Base-by-base conservation (phyloP, 2,329 filamentous ascomycete species). In the Calycina herbarum region DNA sequence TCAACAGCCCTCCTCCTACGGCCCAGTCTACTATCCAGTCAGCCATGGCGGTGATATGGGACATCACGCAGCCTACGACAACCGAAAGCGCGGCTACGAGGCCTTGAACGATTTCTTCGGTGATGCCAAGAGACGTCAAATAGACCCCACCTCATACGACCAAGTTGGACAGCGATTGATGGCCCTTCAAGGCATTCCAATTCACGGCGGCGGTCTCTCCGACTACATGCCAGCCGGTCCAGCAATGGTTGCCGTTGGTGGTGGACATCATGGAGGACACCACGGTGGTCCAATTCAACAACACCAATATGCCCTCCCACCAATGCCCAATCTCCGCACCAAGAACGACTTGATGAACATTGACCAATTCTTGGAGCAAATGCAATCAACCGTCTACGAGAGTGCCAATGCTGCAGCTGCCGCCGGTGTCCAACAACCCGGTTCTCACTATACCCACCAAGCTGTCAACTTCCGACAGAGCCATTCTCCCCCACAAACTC, bases 341-440 rank as follows among this genome's bases (percentile, higher is more conserved):
- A 97, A 98, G 85, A 93, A 88, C 77, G 95, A 99, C 77, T 83
- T 99, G 56, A 82, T 96, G 77, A 93, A 96, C 77, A 94, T 98
- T 74, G 95, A 98, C 77, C 91, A 93, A 75, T 92, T 98, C 77
- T 86, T 99, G 64, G 93, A 97, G 79, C 93, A 97, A 79, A 94
- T 98, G 84, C 94, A 97, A 79, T 89, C 90, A 70, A 97, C 94
- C 57, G 93, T 98, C 59, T 98, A 98, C 76, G 95, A 98, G 80
- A 96, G 90, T 77, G 89, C 93, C 64, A 92, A 89, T 73, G 89
- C 93, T 61, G 89, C 93, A 38, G 92, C 92, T 2, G 87, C 88
- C 13, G 89, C 90, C 56, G 91, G 92, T 65, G 86, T 96, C 66
- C 90, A 91, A 72, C 87, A 93, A 68, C 87, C 91, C 61, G 89